Percentiles rank a stretch among this genome's conserved stretches.
These are phyloP conservation scores for Lolium rigidum DNA, from an alignment of 176 grass and related monocot species.

Conservation along the genomic window DNA sequence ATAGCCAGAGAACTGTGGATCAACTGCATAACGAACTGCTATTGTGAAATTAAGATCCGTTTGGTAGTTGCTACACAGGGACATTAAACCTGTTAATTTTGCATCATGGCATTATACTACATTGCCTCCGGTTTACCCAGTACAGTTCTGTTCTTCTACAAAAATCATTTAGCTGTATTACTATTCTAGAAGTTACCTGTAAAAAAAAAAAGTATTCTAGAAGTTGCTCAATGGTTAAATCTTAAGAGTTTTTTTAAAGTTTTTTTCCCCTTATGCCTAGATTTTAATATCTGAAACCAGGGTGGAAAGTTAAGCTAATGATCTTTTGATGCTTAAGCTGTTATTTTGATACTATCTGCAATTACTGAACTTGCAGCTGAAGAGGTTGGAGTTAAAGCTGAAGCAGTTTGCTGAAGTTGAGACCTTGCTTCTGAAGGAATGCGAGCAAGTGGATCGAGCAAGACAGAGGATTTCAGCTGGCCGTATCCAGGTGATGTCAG, in stretches of 20 bases:
- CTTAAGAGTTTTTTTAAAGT: neutral
- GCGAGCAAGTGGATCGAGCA: conserved; percentile 78
- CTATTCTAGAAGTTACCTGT: too few relatives aligned
- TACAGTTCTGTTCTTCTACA: neutral
- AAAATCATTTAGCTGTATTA: conserved; percentile 2
- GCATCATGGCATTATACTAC: neutral
- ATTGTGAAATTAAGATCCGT: neutral
- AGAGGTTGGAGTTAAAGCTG: conserved; percentile 92
- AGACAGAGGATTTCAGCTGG: conserved; percentile 74
- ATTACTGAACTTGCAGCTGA: conserved; percentile 69
- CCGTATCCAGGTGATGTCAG: conserved; percentile 54
- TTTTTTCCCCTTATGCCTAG: neutral
- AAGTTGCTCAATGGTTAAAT: neutral
- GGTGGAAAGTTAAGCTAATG: neutral
- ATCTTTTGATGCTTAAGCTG: neutral
- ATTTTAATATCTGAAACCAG: neutral
- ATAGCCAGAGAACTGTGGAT: neutral
- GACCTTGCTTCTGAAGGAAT: conserved; percentile 94
- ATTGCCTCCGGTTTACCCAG: neutral
- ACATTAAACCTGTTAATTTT: conserved; percentile 12
- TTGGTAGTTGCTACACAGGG: neutral
- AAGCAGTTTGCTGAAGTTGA: conserved; percentile 97
- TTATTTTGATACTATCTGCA: conserved; percentile 28
- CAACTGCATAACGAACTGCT: neutral
- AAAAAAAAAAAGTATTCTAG: too few relatives aligned